Conservation (phyloP, 1,284 basidiomycete genomes). For the Moesziomyces sp. region DNA sequence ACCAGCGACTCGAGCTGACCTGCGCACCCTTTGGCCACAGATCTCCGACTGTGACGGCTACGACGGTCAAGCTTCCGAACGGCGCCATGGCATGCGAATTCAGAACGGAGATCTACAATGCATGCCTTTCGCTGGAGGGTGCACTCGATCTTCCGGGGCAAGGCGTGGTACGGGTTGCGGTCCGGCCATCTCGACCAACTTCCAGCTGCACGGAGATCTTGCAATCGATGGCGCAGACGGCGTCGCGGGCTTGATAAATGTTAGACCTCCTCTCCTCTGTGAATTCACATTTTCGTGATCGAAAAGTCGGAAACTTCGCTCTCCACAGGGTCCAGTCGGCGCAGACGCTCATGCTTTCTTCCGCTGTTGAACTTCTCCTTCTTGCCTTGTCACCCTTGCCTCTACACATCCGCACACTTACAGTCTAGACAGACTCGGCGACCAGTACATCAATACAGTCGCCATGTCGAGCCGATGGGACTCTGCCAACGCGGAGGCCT, state of each 20-base stretch:
- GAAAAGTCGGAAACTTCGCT: too few species aligned
- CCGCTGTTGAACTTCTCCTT: too few species aligned
- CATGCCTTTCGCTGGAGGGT: not conserved
- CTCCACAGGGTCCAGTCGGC: too few species aligned
- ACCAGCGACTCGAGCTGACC: too few species aligned
- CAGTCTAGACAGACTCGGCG: slow-evolving; percentile 80
- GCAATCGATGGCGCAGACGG: slow-evolving; percentile 70
- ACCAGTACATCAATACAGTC: slow-evolving; percentile 71
- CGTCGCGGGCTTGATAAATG: slow-evolving; percentile 69
- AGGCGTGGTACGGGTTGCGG: slow-evolving; percentile 19
- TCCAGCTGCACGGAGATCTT: slow-evolving; percentile 11
- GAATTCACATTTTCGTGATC: too few species aligned
- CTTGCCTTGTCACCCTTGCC: not conserved
- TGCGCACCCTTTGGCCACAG: too few species aligned
- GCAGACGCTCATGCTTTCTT: too few species aligned
- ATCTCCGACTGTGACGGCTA: too few species aligned
- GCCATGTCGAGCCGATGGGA: slow-evolving; percentile 42
- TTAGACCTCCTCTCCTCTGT: slow-evolving; percentile 3
- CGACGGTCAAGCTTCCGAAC: too few species aligned
- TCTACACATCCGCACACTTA: not conserved
- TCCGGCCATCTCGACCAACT: slow-evolving; percentile 15
- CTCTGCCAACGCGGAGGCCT: slow-evolving; percentile 24
- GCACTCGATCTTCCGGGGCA: slow-evolving; percentile 18
- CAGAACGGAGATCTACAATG: not conserved
- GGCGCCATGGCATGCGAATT: too few species aligned